Evolutionary conservation across 2,329 filamentous ascomycete species (phyloP).

Genomic region (Pseudopyrenochaeta lycopersici): DNA sequence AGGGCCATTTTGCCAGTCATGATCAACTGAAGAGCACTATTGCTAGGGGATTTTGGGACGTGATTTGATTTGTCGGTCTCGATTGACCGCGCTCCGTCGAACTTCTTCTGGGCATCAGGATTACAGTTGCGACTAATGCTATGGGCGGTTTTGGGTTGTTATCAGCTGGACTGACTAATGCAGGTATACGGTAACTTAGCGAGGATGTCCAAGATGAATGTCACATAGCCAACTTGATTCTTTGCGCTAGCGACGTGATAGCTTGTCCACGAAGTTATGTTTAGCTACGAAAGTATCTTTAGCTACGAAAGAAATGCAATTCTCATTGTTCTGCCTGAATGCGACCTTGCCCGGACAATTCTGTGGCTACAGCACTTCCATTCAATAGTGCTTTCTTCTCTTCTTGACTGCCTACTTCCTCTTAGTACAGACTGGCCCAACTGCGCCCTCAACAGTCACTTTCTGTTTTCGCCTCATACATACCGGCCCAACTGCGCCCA

Average conservation of each 20-base stretch:
- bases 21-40: not conserved
- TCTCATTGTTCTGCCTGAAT: not conserved
- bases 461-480: conserved; percentile 6
- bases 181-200: not conserved
- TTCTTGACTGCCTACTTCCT: not conserved
- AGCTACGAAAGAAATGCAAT: not conserved
- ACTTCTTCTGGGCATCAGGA: not conserved
- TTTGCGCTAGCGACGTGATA: too few species aligned
- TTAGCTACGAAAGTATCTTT: not conserved
- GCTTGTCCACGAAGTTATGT: too few species aligned
- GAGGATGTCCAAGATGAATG: too few species aligned
- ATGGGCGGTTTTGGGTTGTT: not conserved
- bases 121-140: not conserved
- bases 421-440: not conserved
- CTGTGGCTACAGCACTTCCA: too few species aligned
- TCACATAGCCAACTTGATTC: not conserved
- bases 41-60: not conserved
- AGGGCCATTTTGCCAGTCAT: not conserved
- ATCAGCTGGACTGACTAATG: not conserved
- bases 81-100: not conserved
- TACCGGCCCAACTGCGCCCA: conserved; percentile 17
- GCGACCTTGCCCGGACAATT: too few species aligned
- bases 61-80: not conserved
- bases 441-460: not conserved
- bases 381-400: too few species aligned